A percentile compares a stretch with the other conserved stretches of the same genome.
These are phyloP conservation scores for Erodium maritimum DNA, from an alignment of 345 rosid species.

Conservation along the genomic window DNA sequence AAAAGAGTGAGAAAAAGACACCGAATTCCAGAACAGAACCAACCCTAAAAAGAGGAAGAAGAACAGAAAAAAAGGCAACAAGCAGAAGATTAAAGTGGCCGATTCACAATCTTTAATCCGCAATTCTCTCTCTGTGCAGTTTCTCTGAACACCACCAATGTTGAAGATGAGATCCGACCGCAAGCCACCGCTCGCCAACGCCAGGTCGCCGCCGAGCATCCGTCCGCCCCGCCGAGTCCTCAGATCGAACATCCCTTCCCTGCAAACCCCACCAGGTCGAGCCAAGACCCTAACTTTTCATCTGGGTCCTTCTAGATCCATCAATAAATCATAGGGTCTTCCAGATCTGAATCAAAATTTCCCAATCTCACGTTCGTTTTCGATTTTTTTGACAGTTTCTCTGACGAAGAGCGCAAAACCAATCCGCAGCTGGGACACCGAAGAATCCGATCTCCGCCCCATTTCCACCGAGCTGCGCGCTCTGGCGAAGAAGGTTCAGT, in stretches of 20 bases:
- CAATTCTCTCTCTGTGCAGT: too few relatives aligned
- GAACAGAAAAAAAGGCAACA: too few relatives aligned
- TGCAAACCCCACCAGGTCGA: slow-evolving; percentile 61
- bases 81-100: too few relatives aligned
- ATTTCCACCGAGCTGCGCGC: slow-evolving; percentile 61
- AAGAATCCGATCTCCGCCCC: slow-evolving; percentile 33
- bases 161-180: slow-evolving; percentile 43
- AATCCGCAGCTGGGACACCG: slow-evolving; percentile 17
- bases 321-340: neutral
- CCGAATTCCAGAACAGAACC: too few relatives aligned
- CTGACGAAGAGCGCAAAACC: slow-evolving; percentile 40
- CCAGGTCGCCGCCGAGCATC: slow-evolving; percentile 40
- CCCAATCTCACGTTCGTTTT: neutral
- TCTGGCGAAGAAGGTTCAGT: slow-evolving; percentile 37
- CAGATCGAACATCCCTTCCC: slow-evolving; percentile 25
- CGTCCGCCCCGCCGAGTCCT: slow-evolving; percentile 44
- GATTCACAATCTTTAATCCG: too few relatives aligned
- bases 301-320: neutral
- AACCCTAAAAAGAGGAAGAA: too few relatives aligned
- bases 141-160: slow-evolving; percentile 29
- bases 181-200: slow-evolving; percentile 66
- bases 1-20: too few relatives aligned
- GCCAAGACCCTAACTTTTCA: neutral
- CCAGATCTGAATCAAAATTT: neutral
- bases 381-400: slow-evolving; percentile 31